Evolutionary conservation across 139 green algal genomes (phyloP).

Genomic region (Klebsormidium nitens): DNA sequence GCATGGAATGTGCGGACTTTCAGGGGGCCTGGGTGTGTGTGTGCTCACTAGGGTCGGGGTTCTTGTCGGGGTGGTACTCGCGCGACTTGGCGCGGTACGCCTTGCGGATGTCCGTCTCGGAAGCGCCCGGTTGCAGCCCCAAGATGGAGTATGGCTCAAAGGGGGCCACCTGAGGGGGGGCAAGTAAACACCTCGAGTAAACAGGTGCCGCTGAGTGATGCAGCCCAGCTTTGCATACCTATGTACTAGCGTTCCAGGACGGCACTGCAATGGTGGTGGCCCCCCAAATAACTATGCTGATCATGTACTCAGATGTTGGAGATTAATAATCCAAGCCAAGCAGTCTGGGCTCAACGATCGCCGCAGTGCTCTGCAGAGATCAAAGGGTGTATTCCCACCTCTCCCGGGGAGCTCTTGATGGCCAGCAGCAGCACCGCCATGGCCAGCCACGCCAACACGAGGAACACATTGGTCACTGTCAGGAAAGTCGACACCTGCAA

Average conservation of each 20-base stretch:
- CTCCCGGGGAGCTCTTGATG: slow-evolving; percentile 8
- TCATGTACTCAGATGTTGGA: too few relatives aligned
- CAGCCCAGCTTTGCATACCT: too few relatives aligned
- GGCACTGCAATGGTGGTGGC: too few relatives aligned
- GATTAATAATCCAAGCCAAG: too few relatives aligned
- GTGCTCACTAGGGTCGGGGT: slow-evolving; percentile 43
- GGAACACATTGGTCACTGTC: slow-evolving; percentile 22
- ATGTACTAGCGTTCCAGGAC: too few relatives aligned
- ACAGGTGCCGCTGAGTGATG: too few relatives aligned
- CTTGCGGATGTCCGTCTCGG: slow-evolving; percentile 37
- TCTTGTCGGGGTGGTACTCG: slow-evolving; percentile 53
- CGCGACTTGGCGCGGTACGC: slow-evolving; percentile 32
- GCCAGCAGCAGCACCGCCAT: slow-evolving; percentile 15
- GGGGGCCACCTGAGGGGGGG: slow-evolving; percentile 20
- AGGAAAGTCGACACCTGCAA: slow-evolving; percentile 29
- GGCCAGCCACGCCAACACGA: slow-evolving; percentile 23
- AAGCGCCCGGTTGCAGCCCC: slow-evolving; percentile 18
- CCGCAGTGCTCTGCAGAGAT: too few relatives aligned
- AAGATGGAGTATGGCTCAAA: slow-evolving; percentile 42
- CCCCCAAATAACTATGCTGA: too few relatives aligned
- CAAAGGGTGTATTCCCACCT: slow-evolving; percentile 17
- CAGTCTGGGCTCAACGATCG: too few relatives aligned
- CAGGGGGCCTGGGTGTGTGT: too few relatives aligned
- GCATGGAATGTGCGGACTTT: too few relatives aligned
- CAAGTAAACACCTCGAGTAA: too few relatives aligned